A percentile compares a stretch with the other conserved stretches of the same genome.
Conservation (phyloP, 306 rosid genomes). For the Prunus dulcis region DNA sequence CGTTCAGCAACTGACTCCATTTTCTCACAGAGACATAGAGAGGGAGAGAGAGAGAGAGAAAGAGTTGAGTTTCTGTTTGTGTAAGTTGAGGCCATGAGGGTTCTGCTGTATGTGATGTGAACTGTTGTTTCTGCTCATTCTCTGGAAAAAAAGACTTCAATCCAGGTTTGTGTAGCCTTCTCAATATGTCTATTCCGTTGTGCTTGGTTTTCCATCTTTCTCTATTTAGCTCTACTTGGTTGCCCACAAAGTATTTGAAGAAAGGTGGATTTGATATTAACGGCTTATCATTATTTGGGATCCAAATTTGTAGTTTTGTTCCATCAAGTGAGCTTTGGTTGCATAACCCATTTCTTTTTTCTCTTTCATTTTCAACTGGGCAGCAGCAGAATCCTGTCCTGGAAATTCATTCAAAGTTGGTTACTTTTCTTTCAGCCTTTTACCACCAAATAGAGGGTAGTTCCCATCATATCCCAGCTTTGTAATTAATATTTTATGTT, state of each 20-base stretch:
- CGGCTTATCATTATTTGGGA: not conserved
- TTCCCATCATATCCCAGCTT: not conserved
- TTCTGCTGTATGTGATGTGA: not conserved
- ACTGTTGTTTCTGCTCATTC: not conserved
- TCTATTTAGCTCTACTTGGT: not conserved
- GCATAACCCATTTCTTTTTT: not conserved
- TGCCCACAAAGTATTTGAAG: not conserved
- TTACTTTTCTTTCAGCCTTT: not conserved
- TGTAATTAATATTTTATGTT: not conserved
- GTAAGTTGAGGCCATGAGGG: not conserved
- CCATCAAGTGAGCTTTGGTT: not conserved
- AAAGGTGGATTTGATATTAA: not conserved
- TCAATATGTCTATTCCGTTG: not conserved
- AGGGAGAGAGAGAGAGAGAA: not conserved
- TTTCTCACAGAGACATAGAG: not conserved
- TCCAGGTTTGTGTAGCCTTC: not conserved
- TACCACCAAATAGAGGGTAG: not conserved
- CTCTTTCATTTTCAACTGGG: conserved; percentile 5
- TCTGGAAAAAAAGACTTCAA: not conserved
- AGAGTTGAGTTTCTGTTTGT: not conserved
- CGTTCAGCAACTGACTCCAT: not conserved
- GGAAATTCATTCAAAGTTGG: not conserved
- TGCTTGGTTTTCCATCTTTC: not conserved
- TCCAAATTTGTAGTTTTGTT: not conserved
- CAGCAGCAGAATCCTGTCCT: conserved; percentile 5